These are phyloP conservation scores for Immersiporthe knoxdaviesiana DNA, from an alignment of 2,329 filamentous ascomycete genomes.

Conservation along the genomic window DNA sequence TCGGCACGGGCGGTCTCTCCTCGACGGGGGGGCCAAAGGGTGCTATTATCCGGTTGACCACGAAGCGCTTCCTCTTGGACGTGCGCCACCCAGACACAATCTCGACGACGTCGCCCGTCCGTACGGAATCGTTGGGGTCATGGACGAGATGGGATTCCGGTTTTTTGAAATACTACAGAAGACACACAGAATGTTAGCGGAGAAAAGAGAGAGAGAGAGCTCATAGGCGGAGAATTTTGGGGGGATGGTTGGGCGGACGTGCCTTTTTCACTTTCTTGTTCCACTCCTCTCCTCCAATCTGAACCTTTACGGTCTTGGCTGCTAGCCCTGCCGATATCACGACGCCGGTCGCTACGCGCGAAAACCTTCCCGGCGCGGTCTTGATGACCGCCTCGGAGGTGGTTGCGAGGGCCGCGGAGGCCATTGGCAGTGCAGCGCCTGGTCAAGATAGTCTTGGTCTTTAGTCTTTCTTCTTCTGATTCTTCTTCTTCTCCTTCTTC, in stretches of 20 bases:
- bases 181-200: background rate
- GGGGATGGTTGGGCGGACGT: slow-evolving; percentile 27
- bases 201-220: background rate
- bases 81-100: slow-evolving; percentile 69
- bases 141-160: slow-evolving; percentile 72
- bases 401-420: slow-evolving; percentile 14
- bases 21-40: slow-evolving; percentile 66
- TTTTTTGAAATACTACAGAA: slow-evolving; percentile 64
- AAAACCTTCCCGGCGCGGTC: slow-evolving; percentile 14
- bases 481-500: background rate
- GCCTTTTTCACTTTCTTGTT: slow-evolving; percentile 76
- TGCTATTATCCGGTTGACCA: slow-evolving; percentile 75
- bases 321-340: slow-evolving; percentile 79
- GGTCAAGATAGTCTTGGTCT: background rate
- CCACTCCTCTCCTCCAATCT: slow-evolving; percentile 72
- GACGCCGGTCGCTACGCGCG: slow-evolving; percentile 52
- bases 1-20: slow-evolving; percentile 67
- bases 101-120: slow-evolving; percentile 74
- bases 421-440: slow-evolving; percentile 4
- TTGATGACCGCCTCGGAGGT: slow-evolving; percentile 10
- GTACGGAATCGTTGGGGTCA: slow-evolving; percentile 75
- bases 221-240: background rate
- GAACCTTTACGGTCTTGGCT: slow-evolving; percentile 79
- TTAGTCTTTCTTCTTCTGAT: background rate
- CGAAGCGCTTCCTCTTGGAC: slow-evolving; percentile 70